Evolutionary conservation across 495 filamentous ascomycete genomes (phyloP), one percentile per base, ranked within the genome.

Genomic region (Daldinia bambusicola): DNA sequence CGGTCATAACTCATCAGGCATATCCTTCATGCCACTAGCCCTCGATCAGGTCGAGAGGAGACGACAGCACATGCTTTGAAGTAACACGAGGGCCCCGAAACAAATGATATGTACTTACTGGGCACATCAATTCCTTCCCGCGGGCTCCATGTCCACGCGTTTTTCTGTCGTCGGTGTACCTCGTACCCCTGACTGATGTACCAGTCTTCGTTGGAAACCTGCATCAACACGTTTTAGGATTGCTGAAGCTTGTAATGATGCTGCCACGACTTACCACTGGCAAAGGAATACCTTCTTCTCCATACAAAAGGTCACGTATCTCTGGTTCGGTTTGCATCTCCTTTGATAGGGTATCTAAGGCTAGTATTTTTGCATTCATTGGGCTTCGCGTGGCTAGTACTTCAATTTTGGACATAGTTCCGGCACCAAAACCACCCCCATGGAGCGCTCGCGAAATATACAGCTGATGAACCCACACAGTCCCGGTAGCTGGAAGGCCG

Each of bases 171-270:
- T 26, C 61, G 64, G 36, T 71, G 72, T 16, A 67, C 57, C 50
- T 77, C 41, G 63, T 88, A 84, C 32, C 86, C 87, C 22, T 82
- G 88, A 6, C 80, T 85, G 61, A 82, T 83, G 69, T 91, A 91
- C 84, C 85, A 90, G 7, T 85, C 86, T 37, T 87, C 73, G 40
- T 72, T 80, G 18, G 74, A 63, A 37, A 78, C 36, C 79, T 80
- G 59, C 43, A 51, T 51, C 55, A 18, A 61, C 31, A 22, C 37
- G 13, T n/a, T 57, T 72, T 65, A 73, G 58, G 32, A 58, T 31
- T 30, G 45, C 18, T 69, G n/a, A 58, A 58, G 36, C 41, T 40
- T 61, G 26, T 43, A 55, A 50, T 10, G 52, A 48, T 37, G 18
- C 9, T 43, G 18, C 50, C 18, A 56, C 64, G 38, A 74, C 77